phyloP scores from a whole-genome alignment of 495 filamentous ascomycete genomes.

The Massariosphaeria phaeospora region DNA sequence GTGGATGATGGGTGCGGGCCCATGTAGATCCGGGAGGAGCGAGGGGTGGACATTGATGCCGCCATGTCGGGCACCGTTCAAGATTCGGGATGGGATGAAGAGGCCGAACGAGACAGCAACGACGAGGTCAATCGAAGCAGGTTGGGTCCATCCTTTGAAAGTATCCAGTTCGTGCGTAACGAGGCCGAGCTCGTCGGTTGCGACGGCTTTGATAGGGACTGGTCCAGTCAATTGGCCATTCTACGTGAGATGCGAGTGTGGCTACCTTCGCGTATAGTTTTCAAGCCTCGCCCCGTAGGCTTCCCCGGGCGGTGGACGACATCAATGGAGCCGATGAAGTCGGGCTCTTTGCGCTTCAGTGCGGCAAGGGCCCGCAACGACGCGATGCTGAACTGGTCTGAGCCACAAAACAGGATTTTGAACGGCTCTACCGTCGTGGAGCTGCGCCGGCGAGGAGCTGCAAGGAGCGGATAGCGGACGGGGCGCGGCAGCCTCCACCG shows the following conservation, averaged over 20 bases:
- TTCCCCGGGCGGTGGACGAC: slow-evolving; percentile 80
- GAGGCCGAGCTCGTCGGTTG: slow-evolving; percentile 46
- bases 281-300: slow-evolving; percentile 65
- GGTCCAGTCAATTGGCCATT: slow-evolving; percentile 11
- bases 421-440: slow-evolving; percentile 52
- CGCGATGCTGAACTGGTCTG: slow-evolving; percentile 82
- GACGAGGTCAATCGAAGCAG: slow-evolving; percentile 64
- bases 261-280: slow-evolving; percentile 63
- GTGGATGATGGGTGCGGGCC: slow-evolving; percentile 64
- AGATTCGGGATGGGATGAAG: slow-evolving; percentile 72
- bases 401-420: slow-evolving; percentile 92
- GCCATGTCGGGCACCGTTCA: slow-evolving; percentile 66
- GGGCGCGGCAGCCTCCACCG: slow-evolving; percentile 18
- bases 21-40: slow-evolving; percentile 78
- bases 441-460: slow-evolving; percentile 3
- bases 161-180: slow-evolving; percentile 24
- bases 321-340: slow-evolving; percentile 72
- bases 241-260: slow-evolving; percentile 1
- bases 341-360: slow-evolving; percentile 51
- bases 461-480: slow-evolving; percentile 6
- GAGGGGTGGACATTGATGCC: slow-evolving; percentile 94
- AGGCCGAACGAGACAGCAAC: slow-evolving; percentile 95
- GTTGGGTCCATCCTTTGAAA: slow-evolving; percentile 24
- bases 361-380: slow-evolving; percentile 66
- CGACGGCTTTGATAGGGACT: slow-evolving; percentile 67